Conservation (phyloP, 257 asterid genomes). For the Oldenlandia corymbosa region DNA sequence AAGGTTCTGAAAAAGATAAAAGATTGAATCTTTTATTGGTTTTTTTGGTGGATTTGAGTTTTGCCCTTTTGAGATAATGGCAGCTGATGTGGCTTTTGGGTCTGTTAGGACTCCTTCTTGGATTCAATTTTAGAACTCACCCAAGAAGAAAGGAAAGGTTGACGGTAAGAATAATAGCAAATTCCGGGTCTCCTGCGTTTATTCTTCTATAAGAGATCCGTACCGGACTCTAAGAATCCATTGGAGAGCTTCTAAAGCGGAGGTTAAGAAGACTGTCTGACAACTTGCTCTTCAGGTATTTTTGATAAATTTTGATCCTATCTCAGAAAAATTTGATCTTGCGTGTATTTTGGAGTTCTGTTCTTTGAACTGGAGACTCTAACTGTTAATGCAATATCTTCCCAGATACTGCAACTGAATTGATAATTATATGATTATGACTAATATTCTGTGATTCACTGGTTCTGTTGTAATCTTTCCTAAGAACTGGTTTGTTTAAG, state of each 20-base stretch:
- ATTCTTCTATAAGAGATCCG: conserved; percentile 53
- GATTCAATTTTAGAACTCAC: conserved; percentile 29
- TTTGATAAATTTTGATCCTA: background rate
- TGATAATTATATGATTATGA: no score
- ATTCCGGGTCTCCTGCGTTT: conserved; percentile 47
- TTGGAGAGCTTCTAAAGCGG: conserved; percentile 77
- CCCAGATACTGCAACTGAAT: no score
- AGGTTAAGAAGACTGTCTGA: conserved; percentile 78
- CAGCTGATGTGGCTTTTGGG: conserved; percentile 38
- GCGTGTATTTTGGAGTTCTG: background rate
- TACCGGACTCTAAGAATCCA: conserved; percentile 63
- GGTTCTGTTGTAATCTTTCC: no score
- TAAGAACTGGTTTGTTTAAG: no score
- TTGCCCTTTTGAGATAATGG: conserved; percentile 32
- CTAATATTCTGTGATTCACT: no score
- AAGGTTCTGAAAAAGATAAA: background rate
- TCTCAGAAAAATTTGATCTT: conserved; percentile 2
- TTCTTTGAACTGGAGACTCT: background rate
- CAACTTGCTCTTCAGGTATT: conserved; percentile 82
- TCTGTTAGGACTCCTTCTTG: conserved; percentile 37
- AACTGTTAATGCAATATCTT: no score
- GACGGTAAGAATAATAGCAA: conserved; percentile 19
- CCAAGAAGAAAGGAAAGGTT: conserved; percentile 20
- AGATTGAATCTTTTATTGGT: no score
- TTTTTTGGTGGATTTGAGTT: no score